Base-by-base conservation (phyloP, 2,329 filamentous ascomycete genomes). In the Didymosphaeria variabile region DNA sequence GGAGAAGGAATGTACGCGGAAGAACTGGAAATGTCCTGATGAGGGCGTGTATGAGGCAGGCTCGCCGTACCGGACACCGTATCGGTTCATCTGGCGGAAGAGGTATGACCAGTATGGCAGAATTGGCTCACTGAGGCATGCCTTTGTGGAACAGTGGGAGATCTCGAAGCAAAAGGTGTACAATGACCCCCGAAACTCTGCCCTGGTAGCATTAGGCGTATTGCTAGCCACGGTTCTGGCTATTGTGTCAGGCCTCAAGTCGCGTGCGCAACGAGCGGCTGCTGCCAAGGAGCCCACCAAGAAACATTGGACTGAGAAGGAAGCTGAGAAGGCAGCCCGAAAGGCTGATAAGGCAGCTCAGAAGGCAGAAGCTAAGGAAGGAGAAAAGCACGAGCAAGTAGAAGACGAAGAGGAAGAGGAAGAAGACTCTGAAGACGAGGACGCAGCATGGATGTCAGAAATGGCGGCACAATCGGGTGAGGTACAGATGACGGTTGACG, bases 71-170 rank as follows among this genome's bases (percentile, higher is more conserved):
- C 53, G 53, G 29, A 55, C 53, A 12, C 53, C 53, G 8, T 69
- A 70, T 46, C 61, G 67, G 6, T 70, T 64, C 42, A 66, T 70
- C 13, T 68, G 67, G 67, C 53, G 66, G 15, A 49, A 38, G 40
- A 55, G 60, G 23, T 70, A 68, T 50, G 67, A 70, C 56, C 21
- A 59, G 8, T 60, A 62, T 45, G 67, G 67, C 10, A 56, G 67
- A 12, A 56, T 70, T 32, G 66, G 66, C 6, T 70, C 67, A n/a
- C 42, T 61, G 10, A 60, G 67, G 17, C 62, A 70, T 54, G 53
- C 59, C 2, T 26, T 67, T 1, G 38, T 59, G 26, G 36, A 45
- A 53, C 67, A 62, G 42, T 49, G 58, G 38, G 23, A 40, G 29
- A 53, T 53, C 12, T 10, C 68, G 17, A 38, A 36, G 23, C 53